Evolutionary conservation across 805 yeast genomes (phyloP).

Genomic region (Lipomyces orientalis): DNA sequence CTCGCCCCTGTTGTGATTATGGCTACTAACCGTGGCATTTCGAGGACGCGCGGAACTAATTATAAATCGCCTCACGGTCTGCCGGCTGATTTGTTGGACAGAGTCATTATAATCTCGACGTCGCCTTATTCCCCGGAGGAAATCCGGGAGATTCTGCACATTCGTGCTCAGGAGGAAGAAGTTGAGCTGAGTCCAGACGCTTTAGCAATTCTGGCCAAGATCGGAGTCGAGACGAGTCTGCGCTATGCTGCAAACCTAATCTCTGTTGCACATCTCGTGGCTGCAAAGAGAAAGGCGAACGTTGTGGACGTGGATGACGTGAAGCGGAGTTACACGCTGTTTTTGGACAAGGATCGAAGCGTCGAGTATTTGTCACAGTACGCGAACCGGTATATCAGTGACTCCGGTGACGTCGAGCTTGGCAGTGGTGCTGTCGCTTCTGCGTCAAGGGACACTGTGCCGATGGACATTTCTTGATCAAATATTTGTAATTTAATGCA

Average conservation of each 20-base stretch:
- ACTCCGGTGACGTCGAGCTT: constrained; percentile 56
- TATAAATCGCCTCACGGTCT: constrained; percentile 97
- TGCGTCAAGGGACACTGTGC: constrained; percentile 21
- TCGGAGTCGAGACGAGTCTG: constrained; percentile 86
- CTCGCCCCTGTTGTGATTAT: constrained; percentile 96
- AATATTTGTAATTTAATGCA: too few relatives aligned
- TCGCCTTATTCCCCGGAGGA: constrained; percentile 78
- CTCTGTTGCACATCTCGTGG: constrained; percentile 85
- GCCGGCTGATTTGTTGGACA: constrained; percentile 91
- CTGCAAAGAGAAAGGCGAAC: constrained; percentile 76
- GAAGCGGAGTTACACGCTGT: constrained; percentile 76
- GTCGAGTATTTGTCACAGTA: constrained; percentile 81
- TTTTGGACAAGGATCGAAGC: constrained; percentile 87
- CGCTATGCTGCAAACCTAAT: constrained; percentile 92
- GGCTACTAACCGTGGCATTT: constrained; percentile 97
- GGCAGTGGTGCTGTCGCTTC: constrained; percentile 16
- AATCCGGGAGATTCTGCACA: constrained; percentile 80
- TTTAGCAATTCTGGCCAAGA: constrained; percentile 82
- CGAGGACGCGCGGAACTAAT: constrained; percentile 91
- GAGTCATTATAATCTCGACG: constrained; percentile 92
- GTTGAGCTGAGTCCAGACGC: constrained; percentile 84
- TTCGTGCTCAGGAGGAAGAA: constrained; percentile 94
- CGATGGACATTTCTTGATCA: constrained; percentile 18
- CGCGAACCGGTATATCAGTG: constrained; percentile 73
- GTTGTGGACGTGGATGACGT: constrained; percentile 79